Base-by-base conservation (phyloP, 805 yeast species). In the Candida andamanensis region DNA sequence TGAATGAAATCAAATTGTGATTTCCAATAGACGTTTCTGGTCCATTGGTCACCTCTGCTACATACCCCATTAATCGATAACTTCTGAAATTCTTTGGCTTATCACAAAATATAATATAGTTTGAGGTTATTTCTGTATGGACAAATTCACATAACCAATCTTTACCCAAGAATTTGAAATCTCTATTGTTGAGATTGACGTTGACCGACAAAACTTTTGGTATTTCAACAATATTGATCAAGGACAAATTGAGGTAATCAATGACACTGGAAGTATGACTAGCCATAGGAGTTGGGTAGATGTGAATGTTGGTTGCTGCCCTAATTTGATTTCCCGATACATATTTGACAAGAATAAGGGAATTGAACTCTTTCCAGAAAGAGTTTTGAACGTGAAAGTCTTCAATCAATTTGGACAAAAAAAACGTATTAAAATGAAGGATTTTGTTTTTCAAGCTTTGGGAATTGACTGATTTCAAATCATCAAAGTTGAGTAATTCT, bases 171-270 rank as follows among this genome's bases (percentile, higher is more conserved):
- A 21, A 10, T 19, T 37, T 39, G 63, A 75, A 67, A 33, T 80
- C 85, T 17, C 71, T 72, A 25, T 69, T 69, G 13, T 65, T 52
- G 30, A 83, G 58, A 30, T 74, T 67, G 13, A 83, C 45, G 43
- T 83, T 83, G 29, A 84, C 55, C 2, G 80, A 67, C 19, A 86
- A 50, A 8, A 85, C 64, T 1, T 81, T 78, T 0, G 95, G 87
- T 13, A 42, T 29, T 22, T 34, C 41, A 5, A 36, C 19, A 2
- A 41, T 24, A 13, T 32, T 27, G n/a, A 11, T 26, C 11, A 30
- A 15, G 4, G 40, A 24, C 14, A 24, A 29, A 15, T 38, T 39
- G 27, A 41, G 30, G 22, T 34, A 32, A 24, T 41, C 36, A 6
- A 27, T 23, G 8, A 33, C 17, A 9, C 19, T 17, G 12, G 28